These are phyloP conservation scores for Fusarium burgessii DNA, from an alignment of 2,329 filamentous ascomycete species.

Conservation along the genomic window DNA sequence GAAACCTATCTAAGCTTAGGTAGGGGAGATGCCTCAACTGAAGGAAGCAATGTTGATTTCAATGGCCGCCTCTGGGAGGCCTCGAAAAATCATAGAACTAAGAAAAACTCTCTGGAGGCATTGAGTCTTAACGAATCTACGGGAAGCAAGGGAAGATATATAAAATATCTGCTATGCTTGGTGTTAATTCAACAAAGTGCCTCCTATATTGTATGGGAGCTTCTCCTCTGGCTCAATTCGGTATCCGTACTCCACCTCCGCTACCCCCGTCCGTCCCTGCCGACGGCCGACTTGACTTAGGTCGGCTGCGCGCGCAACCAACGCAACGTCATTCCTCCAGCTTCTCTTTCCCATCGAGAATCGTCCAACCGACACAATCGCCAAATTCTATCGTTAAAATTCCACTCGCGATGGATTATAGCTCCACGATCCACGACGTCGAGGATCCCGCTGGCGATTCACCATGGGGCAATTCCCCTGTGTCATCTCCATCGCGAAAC, in stretches of 20 bases:
- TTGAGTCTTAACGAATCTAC: not conserved
- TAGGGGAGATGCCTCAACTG: not conserved
- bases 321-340: slow-evolving; percentile 44
- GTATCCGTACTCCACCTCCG: slow-evolving; percentile 26
- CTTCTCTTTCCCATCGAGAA: slow-evolving; percentile 33
- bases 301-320: slow-evolving; percentile 39
- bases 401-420: slow-evolving; percentile 66
- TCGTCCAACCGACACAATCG: slow-evolving; percentile 10
- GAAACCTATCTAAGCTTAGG: not conserved
- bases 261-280: slow-evolving; percentile 36
- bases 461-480: slow-evolving; percentile 68
- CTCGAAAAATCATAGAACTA: not conserved
- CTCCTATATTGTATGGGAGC: slow-evolving; percentile 12
- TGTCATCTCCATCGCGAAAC: slow-evolving; percentile 62
- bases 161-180: not conserved
- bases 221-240: slow-evolving; percentile 19
- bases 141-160: not conserved
- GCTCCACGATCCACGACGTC: slow-evolving; percentile 65
- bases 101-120: no score
- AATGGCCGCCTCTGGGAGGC: not conserved
- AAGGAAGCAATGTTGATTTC: not conserved
- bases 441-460: slow-evolving; percentile 66
- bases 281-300: slow-evolving; percentile 34
- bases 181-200: slow-evolving; percentile 12
- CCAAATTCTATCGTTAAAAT: slow-evolving; percentile 17